These are phyloP conservation scores for Cryoendolithus antarcticus DNA, from an alignment of 2,329 filamentous ascomycete species.

Conservation along the genomic window DNA sequence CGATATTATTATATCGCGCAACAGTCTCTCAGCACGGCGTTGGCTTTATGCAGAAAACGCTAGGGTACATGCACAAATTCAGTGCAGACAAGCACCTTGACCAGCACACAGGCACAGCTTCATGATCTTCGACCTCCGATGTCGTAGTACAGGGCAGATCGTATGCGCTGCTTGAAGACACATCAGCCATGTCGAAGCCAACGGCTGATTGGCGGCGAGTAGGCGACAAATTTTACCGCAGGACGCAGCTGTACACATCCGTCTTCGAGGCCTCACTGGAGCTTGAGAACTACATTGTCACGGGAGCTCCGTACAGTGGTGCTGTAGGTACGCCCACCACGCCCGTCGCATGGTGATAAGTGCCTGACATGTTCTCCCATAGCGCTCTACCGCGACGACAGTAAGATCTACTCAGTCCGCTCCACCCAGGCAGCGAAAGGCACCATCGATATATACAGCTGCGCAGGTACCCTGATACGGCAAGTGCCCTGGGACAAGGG, in stretches of 20 bases:
- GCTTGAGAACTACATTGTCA: slow-evolving; percentile 85
- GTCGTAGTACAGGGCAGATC: too few relatives aligned
- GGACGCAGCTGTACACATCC: slow-evolving; percentile 81
- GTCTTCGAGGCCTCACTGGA: slow-evolving; percentile 90
- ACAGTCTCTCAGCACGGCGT: too few relatives aligned
- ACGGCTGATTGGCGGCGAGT: slow-evolving; percentile 90
- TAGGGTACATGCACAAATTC: too few relatives aligned
- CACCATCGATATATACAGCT: slow-evolving; percentile 88
- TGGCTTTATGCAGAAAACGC: too few relatives aligned
- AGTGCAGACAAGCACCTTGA: too few relatives aligned
- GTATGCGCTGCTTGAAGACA: too few relatives aligned
- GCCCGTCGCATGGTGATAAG: not conserved
- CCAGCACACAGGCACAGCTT: too few relatives aligned
- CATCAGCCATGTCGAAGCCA: slow-evolving; percentile 40
- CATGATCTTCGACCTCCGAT: too few relatives aligned
- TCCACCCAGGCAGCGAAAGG: slow-evolving; percentile 61
- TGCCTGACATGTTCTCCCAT: slow-evolving; percentile 13
- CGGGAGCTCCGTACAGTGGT: slow-evolving; percentile 84
- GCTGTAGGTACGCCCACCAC: slow-evolving; percentile 58
- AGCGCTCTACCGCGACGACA: slow-evolving; percentile 84
- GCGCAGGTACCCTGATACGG: slow-evolving; percentile 68
- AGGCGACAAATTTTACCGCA: slow-evolving; percentile 89
- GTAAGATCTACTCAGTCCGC: slow-evolving; percentile 68
- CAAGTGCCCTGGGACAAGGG: slow-evolving; percentile 69
- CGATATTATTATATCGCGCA: too few relatives aligned